These are phyloP conservation scores for Coemansia sp. DNA, from an alignment of 192 early-diverging fungal genomes.

Conservation along the genomic window DNA sequence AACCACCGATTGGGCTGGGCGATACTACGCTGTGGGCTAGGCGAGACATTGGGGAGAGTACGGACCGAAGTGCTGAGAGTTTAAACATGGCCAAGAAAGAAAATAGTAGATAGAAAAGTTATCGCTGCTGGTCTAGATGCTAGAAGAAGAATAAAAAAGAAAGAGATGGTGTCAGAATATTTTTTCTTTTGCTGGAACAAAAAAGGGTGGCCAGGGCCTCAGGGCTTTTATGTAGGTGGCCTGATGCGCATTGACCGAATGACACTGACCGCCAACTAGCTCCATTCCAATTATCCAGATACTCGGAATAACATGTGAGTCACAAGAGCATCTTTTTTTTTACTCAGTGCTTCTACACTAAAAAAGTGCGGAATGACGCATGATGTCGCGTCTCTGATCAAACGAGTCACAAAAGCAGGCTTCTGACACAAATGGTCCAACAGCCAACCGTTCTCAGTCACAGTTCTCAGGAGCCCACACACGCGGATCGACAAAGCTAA, in stretches of 20 bases:
- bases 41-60: constrained; percentile 32
- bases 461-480: neutral
- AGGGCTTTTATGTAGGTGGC: neutral
- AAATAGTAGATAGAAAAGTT: neutral
- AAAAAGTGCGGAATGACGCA: neutral
- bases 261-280: neutral
- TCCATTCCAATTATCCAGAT: neutral
- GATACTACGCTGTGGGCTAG: constrained; percentile 21
- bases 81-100: constrained; percentile 29
- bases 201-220: neutral
- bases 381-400: neutral
- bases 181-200: neutral
- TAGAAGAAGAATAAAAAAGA: neutral
- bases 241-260: constrained; percentile 3
- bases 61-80: constrained; percentile 18
- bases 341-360: neutral
- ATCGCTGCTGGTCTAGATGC: neutral
- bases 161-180: neutral
- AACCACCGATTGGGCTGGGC: neutral
- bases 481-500: neutral
- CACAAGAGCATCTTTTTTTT: neutral
- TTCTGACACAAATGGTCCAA: neutral
- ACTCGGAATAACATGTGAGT: neutral
- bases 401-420: constrained; percentile 1
- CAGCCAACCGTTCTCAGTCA: constrained; percentile 1